phyloP scores from a whole-genome alignment of 805 yeast genomes.

The Lipomyces starkeyi region DNA sequence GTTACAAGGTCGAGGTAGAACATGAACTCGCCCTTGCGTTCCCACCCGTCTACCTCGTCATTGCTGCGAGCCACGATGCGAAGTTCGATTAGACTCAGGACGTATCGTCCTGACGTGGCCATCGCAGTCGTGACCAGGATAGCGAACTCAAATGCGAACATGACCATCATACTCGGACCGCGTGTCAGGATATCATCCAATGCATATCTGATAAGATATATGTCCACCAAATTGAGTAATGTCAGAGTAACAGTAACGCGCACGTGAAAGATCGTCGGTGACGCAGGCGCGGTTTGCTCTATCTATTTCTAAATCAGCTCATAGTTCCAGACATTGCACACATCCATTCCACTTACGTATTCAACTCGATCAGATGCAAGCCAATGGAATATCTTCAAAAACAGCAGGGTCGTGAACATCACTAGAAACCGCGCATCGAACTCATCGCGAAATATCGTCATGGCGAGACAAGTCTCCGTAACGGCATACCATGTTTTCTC shows the following conservation, averaged over 20 bases:
- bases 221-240: slow-evolving; percentile 58
- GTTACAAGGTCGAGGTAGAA: slow-evolving; percentile 58
- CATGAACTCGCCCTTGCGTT: slow-evolving; percentile 63
- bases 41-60: slow-evolving; percentile 74
- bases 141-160: slow-evolving; percentile 79
- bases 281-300: slow-evolving; percentile 51
- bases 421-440: slow-evolving; percentile 54
- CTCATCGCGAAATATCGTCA: slow-evolving; percentile 59
- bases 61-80: slow-evolving; percentile 50
- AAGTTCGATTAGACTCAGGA: slow-evolving; percentile 63
- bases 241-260: slow-evolving; percentile 55
- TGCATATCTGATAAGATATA: slow-evolving; percentile 58
- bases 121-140: slow-evolving; percentile 62
- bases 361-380: slow-evolving; percentile 63
- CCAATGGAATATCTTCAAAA: slow-evolving; percentile 77
- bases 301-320: slow-evolving; percentile 18
- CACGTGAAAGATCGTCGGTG: slow-evolving; percentile 46
- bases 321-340: background rate
- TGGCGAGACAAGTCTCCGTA: slow-evolving; percentile 62
- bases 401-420: slow-evolving; percentile 52
- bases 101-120: slow-evolving; percentile 54
- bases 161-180: slow-evolving; percentile 53
- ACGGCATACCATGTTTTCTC: slow-evolving; percentile 70
- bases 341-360: slow-evolving; percentile 26
- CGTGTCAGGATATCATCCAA: slow-evolving; percentile 44